Evolutionary conservation across 306 rosid species (phyloP), one percentile per base, ranked within the genome.

Genomic region (Sicyos edulis): DNA sequence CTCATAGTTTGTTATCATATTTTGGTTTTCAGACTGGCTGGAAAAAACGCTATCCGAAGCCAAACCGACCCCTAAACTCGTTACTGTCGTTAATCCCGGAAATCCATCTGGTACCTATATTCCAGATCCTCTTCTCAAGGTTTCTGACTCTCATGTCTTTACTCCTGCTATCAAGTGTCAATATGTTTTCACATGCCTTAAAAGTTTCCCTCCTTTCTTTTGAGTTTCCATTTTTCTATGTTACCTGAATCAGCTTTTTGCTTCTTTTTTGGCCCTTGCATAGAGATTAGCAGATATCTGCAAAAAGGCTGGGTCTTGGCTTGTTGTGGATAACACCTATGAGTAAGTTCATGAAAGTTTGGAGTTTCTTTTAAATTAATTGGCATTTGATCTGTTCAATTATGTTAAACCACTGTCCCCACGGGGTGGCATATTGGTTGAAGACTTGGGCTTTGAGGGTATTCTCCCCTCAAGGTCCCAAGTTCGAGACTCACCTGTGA

Each of bases 1-100:
- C 74, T 70, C 47, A 70, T 70, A 8, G 11, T 10, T 40, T 24
- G n/a, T 73, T 42, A 42, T 42, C 51, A 20, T 81, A 15, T 73
- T 61, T 73, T 77, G 79, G 70, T 82, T 80, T 80, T 70, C 92
- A 93, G 99, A 91, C 52, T 93, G 97, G 99, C 74, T 93, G 81
- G 97, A 93, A 71, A 88, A 68, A 74, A 78, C 80, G 53, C 77
- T 93, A 51, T 76, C 66, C 0, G 97, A 91, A 81, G 85, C 87
- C 58, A 87, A 86, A 69, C 99, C 97, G n/a, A 73, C 80, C 67
- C 99, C 99, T 52, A 93, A 93, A 86, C 89, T 93, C 75, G 99
- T 93, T 13, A 88, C 83, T 44, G 85, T 93, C 74, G 98, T 93
- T 54, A 93, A 93, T 83, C 98, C 98, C 10, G 98, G 98, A 75